A percentile compares a stretch with the other conserved stretches of the same genome.
These are phyloP conservation scores for Scolecobasidium constrictum DNA, from an alignment of 2,329 filamentous ascomycete genomes.

Conservation along the genomic window DNA sequence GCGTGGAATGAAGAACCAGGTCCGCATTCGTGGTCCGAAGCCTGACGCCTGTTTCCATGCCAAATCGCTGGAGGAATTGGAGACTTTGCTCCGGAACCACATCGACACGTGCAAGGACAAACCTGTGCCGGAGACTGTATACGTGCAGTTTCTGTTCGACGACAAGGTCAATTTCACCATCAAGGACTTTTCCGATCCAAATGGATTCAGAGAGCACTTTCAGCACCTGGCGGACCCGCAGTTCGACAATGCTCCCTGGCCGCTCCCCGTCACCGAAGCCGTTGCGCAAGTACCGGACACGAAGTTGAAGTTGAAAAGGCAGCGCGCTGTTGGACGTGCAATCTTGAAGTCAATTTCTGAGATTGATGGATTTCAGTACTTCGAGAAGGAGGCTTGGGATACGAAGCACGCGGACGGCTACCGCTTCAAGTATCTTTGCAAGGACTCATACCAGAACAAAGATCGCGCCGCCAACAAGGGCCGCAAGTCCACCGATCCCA, in stretches of 20 bases:
- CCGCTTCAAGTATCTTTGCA: conserved; percentile 23
- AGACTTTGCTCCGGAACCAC: conserved; percentile 2
- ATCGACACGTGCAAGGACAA: conserved; percentile 5
- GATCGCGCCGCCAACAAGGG: conserved; percentile 18
- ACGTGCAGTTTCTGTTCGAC: conserved; percentile 9
- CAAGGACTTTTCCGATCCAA: background rate
- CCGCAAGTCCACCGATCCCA: background rate
- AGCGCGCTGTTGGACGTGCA: conserved; percentile 10
- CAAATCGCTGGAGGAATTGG: conserved; percentile 7
- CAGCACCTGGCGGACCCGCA: background rate
- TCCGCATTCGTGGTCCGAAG: conserved; percentile 7
- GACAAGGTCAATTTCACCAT: conserved; percentile 3
- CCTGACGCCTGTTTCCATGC: conserved; percentile 8
- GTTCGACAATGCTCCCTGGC: background rate
- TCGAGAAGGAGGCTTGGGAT: conserved; percentile 20
- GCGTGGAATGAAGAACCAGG: conserved; percentile 9
- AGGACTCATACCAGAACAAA: conserved; percentile 22
- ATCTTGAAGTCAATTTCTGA: conserved; percentile 21
- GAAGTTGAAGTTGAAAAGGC: conserved; percentile 11
- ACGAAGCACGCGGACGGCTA: conserved; percentile 20
- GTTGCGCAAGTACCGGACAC: conserved; percentile 9
- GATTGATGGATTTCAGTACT: conserved; percentile 23
- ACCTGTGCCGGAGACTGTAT: conserved; percentile 6
- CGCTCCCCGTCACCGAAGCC: conserved; percentile 9
- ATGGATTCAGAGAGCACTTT: conserved; percentile 6